A percentile compares a stretch with the other conserved stretches of the same genome.
Evolutionary conservation across 495 filamentous ascomycete genomes (phyloP).

Genomic region (Articulospora tetracladia): DNA sequence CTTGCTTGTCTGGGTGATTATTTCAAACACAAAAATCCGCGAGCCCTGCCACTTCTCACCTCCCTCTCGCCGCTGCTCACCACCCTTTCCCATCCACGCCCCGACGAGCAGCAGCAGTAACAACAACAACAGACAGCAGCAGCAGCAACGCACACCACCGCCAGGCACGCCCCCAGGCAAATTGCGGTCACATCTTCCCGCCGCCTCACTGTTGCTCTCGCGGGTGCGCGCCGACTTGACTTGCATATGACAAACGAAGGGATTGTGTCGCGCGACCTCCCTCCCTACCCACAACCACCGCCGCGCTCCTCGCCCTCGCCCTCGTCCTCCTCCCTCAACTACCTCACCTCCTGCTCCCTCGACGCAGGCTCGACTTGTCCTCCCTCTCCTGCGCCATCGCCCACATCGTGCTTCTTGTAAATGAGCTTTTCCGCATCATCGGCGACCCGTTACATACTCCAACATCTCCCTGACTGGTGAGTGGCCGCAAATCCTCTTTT

Average conservation of each 20-base stretch:
- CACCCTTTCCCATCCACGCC: no score
- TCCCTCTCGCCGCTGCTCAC: background rate
- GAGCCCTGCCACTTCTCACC: background rate
- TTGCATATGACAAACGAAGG: constrained; percentile 27
- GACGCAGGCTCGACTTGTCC: constrained; percentile 20
- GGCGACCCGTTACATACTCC: constrained; percentile 24
- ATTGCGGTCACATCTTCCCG: constrained; percentile 13
- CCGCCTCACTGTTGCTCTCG: constrained; percentile 2
- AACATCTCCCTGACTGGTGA: constrained; percentile 18
- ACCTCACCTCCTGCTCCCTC: constrained; percentile 16
- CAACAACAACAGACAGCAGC: no score
- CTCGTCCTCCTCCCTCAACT: constrained; percentile 15
- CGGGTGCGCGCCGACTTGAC: constrained; percentile 21
- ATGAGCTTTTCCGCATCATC: constrained; percentile 22
- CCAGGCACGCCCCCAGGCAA: constrained; percentile 7
- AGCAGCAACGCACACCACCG: no score
- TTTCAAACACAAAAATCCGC: background rate
- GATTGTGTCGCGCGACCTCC: constrained; percentile 27
- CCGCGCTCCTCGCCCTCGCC: constrained; percentile 7
- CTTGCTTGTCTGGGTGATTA: constrained; percentile 4
- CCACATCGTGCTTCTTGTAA: constrained; percentile 19
- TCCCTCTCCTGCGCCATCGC: constrained; percentile 11
- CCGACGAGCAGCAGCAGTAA: no score
- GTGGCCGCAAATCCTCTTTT: constrained; percentile 3
- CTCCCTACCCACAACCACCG: constrained; percentile 6